Percentiles rank a stretch among this genome's conserved stretches.
Evolutionary conservation across 1,139 yeast species (phyloP).

Genomic region (Candida sanyaensis): DNA sequence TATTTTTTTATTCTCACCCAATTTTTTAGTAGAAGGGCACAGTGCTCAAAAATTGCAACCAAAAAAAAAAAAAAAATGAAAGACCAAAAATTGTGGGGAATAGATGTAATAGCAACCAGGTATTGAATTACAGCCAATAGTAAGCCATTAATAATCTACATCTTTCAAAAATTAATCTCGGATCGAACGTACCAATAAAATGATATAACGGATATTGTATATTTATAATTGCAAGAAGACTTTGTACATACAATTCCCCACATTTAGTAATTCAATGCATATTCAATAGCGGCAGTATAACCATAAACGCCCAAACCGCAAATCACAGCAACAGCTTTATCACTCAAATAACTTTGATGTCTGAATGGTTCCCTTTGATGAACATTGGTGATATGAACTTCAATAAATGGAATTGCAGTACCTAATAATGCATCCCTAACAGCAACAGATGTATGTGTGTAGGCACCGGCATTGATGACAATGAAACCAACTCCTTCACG

Average conservation of each 20-base stretch:
- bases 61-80: not conserved
- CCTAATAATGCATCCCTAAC: constrained; percentile 51
- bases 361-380: constrained; percentile 53
- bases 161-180: not conserved
- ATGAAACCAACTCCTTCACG: constrained; percentile 40
- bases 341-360: constrained; percentile 49
- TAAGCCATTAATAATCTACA: not conserved
- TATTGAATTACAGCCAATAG: not conserved
- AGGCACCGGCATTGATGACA: constrained; percentile 53
- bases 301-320: constrained; percentile 53
- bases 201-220: not conserved
- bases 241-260: not conserved
- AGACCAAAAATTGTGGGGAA: not conserved
- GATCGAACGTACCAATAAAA: not conserved
- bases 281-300: constrained; percentile 49
- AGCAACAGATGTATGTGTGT: constrained; percentile 53
- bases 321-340: constrained; percentile 49
- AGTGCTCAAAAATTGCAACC: not conserved
- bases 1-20: not conserved
- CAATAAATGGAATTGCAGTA: constrained; percentile 50
- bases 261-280: constrained; percentile 39
- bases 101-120: not conserved
- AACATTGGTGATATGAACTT: constrained; percentile 51
- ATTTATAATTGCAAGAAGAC: not conserved
- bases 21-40: not conserved